A percentile compares a stretch with the other conserved stretches of the same genome.
phyloP scores from a whole-genome alignment of 768 basidiomycete genomes.

The Leccinum subtestaceum region DNA sequence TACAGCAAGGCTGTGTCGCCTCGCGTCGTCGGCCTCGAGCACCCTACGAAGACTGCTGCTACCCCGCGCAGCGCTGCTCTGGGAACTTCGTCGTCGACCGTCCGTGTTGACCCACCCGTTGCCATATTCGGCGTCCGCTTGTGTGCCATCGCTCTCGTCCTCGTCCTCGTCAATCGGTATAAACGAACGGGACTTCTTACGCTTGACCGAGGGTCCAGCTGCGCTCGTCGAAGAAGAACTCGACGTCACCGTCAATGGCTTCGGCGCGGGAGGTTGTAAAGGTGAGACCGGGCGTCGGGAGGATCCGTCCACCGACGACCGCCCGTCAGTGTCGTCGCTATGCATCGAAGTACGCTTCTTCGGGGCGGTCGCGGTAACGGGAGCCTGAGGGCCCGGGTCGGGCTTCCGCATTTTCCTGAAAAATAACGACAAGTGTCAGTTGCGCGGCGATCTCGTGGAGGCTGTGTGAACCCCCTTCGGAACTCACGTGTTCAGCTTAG shows the following conservation, averaged over 20 bases:
- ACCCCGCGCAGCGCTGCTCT: conserved; percentile 14
- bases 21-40: conserved; percentile 47
- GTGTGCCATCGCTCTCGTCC: conserved; percentile 64
- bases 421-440: conserved; percentile 5
- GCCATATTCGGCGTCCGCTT: conserved; percentile 67
- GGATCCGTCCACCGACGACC: conserved; percentile 37
- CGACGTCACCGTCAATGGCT: conserved; percentile 37
- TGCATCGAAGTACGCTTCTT: conserved; percentile 46
- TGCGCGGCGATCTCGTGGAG: background rate
- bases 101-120: conserved; percentile 58
- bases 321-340: conserved; percentile 40
- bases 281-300: conserved; percentile 33
- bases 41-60: conserved; percentile 32
- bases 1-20: conserved; percentile 67
- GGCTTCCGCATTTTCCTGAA: conserved; percentile 88
- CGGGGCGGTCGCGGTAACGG: conserved; percentile 25
- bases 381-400: conserved; percentile 46
- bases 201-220: conserved; percentile 35
- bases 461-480: background rate
- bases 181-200: conserved; percentile 54
- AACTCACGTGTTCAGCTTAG: conserved; percentile 83
- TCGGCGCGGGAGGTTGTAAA: conserved; percentile 32
- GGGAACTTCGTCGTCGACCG: conserved; percentile 47
- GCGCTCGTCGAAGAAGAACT: conserved; percentile 28
- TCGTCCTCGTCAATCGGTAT: conserved; percentile 44